Conservation (phyloP, 75 land plant species). For the Picea glauca region DNA sequence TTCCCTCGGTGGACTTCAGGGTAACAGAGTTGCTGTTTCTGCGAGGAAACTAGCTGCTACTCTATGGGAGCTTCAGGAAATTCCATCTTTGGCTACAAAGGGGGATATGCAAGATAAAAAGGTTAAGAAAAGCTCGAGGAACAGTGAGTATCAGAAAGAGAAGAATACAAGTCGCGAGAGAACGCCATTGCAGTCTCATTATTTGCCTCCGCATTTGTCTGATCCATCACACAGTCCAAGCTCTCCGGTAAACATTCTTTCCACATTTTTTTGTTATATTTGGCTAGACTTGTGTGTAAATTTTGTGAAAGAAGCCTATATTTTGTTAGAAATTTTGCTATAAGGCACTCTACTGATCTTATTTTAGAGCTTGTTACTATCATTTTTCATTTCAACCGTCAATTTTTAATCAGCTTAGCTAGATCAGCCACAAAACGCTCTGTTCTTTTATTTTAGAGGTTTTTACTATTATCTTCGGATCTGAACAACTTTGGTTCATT, state of each 20-base stretch:
- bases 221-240: constrained; percentile 45
- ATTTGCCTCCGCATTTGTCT: constrained; percentile 37
- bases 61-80: constrained; percentile 73
- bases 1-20: not conserved
- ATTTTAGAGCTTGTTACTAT: no score
- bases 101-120: constrained; percentile 4
- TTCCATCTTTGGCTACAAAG: constrained; percentile 22
- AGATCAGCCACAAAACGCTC: no score
- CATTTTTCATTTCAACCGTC: no score
- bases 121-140: constrained; percentile 7
- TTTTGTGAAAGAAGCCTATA: not conserved
- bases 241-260: constrained; percentile 28
- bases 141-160: constrained; percentile 6
- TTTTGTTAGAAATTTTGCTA: no score
- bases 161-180: constrained; percentile 15
- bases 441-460: no score
- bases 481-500: no score
- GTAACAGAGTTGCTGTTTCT: constrained; percentile 45
- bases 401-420: no score
- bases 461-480: no score
- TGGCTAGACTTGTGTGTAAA: not conserved
- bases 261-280: not conserved
- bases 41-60: constrained; percentile 89
- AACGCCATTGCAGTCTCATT: constrained; percentile 15
- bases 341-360: no score